A percentile compares a stretch with the other conserved stretches of the same genome.
Evolutionary conservation across 257 asterid genomes (phyloP).

Genomic region (Leonotis leonurus): DNA sequence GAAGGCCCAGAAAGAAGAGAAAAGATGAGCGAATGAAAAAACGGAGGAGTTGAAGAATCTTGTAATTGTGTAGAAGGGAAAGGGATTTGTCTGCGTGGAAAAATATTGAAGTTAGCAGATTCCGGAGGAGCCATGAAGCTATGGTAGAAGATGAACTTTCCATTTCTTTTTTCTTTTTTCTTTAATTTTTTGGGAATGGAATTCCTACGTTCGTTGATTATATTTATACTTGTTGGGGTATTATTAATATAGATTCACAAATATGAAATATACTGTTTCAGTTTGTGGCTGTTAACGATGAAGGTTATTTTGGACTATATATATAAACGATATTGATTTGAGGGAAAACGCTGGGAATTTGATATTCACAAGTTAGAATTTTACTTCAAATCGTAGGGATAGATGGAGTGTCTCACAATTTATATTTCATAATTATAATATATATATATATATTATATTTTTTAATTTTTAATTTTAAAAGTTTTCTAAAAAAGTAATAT

Average conservation of each 20-base stretch:
- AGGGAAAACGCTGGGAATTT: background rate
- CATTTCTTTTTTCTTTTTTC: background rate
- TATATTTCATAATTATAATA: too few species aligned
- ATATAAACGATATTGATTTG: too few species aligned
- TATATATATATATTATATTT: too few species aligned
- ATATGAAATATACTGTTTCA: background rate
- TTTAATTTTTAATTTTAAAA: too few species aligned
- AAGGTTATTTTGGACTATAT: background rate
- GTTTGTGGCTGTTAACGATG: background rate
- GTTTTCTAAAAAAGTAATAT: too few species aligned
- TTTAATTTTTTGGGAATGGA: too few species aligned
- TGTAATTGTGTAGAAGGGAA: slow-evolving; percentile 25
- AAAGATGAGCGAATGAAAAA: slow-evolving; percentile 32
- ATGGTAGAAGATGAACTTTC: slow-evolving; percentile 40
- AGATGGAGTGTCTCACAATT: too few species aligned
- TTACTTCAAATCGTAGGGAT: too few species aligned
- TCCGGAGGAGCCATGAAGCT: slow-evolving; percentile 49
- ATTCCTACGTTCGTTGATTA: background rate
- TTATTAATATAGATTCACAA: background rate
- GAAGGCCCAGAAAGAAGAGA: slow-evolving; percentile 50
- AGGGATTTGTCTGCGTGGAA: slow-evolving; percentile 46
- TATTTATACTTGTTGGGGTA: too few species aligned
- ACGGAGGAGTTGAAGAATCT: slow-evolving; percentile 36
- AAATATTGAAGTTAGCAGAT: slow-evolving; percentile 38
- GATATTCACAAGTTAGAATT: too few species aligned